These are phyloP conservation scores for Amylostereum chailletii DNA, from an alignment of 1,284 basidiomycete genomes.

Conservation along the genomic window DNA sequence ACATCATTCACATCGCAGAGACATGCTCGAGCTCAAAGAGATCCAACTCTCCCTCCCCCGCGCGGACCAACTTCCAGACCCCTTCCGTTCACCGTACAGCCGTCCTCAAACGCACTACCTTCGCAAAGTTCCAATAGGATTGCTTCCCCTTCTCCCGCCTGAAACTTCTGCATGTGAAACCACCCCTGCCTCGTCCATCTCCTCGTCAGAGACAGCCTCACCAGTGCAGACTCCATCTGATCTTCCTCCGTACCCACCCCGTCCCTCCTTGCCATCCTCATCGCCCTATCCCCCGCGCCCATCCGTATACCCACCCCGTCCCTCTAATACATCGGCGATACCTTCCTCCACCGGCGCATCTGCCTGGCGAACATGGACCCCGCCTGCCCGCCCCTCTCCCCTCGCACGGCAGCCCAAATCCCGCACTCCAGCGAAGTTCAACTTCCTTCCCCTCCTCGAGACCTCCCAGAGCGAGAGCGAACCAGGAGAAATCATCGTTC, in stretches of 20 bases:
- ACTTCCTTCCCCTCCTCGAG: slow-evolving; percentile 12
- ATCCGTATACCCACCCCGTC: too few species aligned
- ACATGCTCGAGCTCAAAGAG: slow-evolving; percentile 29
- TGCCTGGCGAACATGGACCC: background rate
- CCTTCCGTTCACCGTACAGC: slow-evolving; percentile 19
- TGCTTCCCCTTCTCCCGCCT: slow-evolving; percentile 18
- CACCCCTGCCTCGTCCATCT: slow-evolving; percentile 1
- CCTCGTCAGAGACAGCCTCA: background rate
- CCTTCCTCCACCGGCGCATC: background rate
- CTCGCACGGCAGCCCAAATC: background rate
- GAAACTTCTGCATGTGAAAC: background rate
- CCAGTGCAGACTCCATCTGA: too few species aligned
- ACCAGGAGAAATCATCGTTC: background rate
- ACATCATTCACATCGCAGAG: slow-evolving; percentile 15
- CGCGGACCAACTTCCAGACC: slow-evolving; percentile 17
- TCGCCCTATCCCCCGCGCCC: background rate
- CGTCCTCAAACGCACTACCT: slow-evolving; percentile 20
- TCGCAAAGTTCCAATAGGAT: slow-evolving; percentile 23
- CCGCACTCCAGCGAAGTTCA: slow-evolving; percentile 8
- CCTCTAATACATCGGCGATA: too few species aligned
- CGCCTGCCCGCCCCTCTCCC: background rate
- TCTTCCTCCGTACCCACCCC: background rate
- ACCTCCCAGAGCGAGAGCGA: slow-evolving; percentile 1
- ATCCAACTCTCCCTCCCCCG: slow-evolving; percentile 26
- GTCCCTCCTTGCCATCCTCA: background rate